phyloP scores from a whole-genome alignment of 805 yeast species.

The Sugiyamaella smithiae region DNA sequence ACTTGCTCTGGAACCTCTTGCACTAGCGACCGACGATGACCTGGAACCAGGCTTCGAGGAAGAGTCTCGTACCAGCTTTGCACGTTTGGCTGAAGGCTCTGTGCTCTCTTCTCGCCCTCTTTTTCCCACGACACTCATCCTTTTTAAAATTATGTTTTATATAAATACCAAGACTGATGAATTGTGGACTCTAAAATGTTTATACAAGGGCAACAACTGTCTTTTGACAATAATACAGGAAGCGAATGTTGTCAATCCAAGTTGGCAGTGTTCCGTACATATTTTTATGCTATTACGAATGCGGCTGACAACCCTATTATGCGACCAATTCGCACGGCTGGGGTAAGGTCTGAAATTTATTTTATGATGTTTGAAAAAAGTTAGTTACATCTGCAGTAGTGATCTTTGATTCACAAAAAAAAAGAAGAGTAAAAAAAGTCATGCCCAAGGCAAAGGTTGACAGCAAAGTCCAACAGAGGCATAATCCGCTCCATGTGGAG shows the following conservation, averaged over 20 bases:
- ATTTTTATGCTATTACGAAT: too few species aligned
- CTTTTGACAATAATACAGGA: too few species aligned
- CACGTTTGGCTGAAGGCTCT: background rate
- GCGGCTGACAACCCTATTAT: too few species aligned
- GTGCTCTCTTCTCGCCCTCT: background rate
- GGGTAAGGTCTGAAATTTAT: background rate
- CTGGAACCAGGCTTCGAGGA: background rate
- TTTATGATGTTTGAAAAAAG: background rate
- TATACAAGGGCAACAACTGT: too few species aligned
- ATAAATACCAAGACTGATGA: too few species aligned
- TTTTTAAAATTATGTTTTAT: too few species aligned
- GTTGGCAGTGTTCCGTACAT: too few species aligned
- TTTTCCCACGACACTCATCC: background rate
- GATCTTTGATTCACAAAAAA: too few species aligned
- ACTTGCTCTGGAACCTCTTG: background rate
- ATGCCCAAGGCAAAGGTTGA: slow-evolving; percentile 24
- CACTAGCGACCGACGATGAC: background rate
- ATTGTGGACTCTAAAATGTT: too few species aligned
- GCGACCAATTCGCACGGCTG: background rate
- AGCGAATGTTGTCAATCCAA: too few species aligned
- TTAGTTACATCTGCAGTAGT: too few species aligned
- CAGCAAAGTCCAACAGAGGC: slow-evolving; percentile 53
- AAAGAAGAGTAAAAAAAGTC: too few species aligned
- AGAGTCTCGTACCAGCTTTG: background rate
- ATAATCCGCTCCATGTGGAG: slow-evolving; percentile 77